Evolutionary conservation across 257 asterid species (phyloP).

Genomic region (Solanum lycopersicoides): DNA sequence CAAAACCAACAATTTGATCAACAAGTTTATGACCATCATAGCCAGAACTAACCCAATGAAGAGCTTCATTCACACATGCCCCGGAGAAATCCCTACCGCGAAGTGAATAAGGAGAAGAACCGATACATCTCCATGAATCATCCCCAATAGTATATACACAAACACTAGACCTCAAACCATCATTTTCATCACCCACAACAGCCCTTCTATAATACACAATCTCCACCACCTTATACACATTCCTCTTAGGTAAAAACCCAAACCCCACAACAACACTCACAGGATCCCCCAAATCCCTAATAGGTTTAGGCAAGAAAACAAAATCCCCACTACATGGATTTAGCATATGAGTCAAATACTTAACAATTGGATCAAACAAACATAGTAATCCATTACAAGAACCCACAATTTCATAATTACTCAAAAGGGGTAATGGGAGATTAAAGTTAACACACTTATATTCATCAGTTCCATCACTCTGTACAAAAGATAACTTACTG

Average conservation of each 20-base stretch:
- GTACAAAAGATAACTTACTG: not conserved
- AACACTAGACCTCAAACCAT: not conserved
- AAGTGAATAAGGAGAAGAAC: not conserved
- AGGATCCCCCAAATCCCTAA: not conserved
- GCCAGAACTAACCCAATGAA: not conserved
- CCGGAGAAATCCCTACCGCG: not conserved
- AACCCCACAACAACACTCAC: not conserved
- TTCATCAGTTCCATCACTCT: not conserved
- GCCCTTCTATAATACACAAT: not conserved
- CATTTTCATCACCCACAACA: not conserved
- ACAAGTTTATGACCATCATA: not conserved
- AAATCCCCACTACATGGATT: not conserved
- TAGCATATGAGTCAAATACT: not conserved
- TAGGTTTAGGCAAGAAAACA: not conserved
- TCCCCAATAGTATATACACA: not conserved
- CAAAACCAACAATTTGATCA: conserved; percentile 7
- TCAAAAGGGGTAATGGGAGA: not conserved
- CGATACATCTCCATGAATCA: not conserved
- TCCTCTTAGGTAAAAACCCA: not conserved
- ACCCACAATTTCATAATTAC: not conserved
- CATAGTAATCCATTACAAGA: not conserved
- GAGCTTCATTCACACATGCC: not conserved
- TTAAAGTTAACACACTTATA: not conserved
- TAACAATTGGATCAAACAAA: not conserved
- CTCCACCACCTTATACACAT: not conserved